These are phyloP conservation scores for Flagelloscypha sp. DNA, from an alignment of 768 basidiomycete genomes.

Conservation along the genomic window DNA sequence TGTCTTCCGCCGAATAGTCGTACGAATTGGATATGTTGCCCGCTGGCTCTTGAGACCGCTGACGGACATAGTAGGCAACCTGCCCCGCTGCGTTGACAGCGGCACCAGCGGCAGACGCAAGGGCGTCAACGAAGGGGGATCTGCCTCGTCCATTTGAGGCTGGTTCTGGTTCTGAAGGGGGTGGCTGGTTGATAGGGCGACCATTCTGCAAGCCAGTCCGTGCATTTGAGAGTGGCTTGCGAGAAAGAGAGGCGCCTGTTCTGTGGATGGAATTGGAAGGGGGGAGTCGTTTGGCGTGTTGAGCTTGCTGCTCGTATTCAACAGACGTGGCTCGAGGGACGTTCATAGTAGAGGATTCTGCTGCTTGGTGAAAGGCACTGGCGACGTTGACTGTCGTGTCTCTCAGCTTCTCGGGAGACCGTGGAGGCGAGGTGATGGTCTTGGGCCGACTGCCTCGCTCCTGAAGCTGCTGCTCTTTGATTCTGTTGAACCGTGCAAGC, in stretches of 20 bases:
- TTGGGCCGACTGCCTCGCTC: conserved; percentile 29
- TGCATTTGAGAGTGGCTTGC: conserved; percentile 48
- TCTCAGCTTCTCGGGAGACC: conserved; percentile 62
- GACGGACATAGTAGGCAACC: conserved; percentile 61
- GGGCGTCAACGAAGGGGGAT: conserved; percentile 58
- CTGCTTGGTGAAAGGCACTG: conserved; percentile 71
- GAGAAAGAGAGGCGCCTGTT: conserved; percentile 19
- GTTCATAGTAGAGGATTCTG: conserved; percentile 29
- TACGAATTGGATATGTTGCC: conserved; percentile 47
- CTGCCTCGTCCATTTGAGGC: conserved; percentile 43
- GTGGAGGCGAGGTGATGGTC: conserved; percentile 37
- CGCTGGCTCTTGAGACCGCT: conserved; percentile 51
- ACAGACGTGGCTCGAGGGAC: conserved; percentile 72
- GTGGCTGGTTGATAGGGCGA: conserved; percentile 51
- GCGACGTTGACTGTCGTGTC: conserved; percentile 87
- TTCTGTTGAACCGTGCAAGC: conserved; percentile 33
- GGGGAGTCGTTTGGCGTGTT: conserved; percentile 53
- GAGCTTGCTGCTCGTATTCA: conserved; percentile 66
- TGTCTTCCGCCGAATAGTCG: conserved; percentile 73
- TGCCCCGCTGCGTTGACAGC: too few relatives aligned
- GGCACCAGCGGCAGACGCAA: conserved; percentile 42
- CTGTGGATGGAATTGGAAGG: conserved; percentile 31
- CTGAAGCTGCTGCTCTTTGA: conserved; percentile 28
- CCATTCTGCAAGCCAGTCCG: too few relatives aligned
- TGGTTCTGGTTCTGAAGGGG: conserved; percentile 63